Evolutionary conservation across 2,329 filamentous ascomycete genomes (phyloP).

Genomic region (Diaporthe caulivora): DNA sequence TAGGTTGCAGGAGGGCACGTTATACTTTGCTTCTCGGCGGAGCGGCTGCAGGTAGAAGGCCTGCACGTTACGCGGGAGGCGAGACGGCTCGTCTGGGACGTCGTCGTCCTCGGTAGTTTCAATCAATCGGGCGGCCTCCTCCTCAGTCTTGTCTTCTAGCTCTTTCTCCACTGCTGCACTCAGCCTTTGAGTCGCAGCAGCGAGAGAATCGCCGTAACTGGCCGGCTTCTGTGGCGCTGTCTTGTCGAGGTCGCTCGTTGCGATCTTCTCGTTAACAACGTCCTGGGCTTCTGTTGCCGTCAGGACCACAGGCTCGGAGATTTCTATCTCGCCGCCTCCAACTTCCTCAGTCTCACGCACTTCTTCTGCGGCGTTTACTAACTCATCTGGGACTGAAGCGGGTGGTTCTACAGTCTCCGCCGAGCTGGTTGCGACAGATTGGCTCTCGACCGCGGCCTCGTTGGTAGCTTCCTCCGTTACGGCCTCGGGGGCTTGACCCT

Average conservation of each 20-base stretch:
- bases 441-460: not conserved
- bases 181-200: not conserved
- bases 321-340: slow-evolving; percentile 8
- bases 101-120: slow-evolving; percentile 14
- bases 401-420: not conserved
- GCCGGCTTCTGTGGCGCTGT: not conserved
- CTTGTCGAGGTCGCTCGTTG: not conserved
- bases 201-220: not conserved
- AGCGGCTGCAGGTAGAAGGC: slow-evolving; percentile 89
- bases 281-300: slow-evolving; percentile 32
- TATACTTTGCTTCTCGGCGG: slow-evolving; percentile 78
- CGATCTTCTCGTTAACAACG: slow-evolving; percentile 22
- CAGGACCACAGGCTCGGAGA: not conserved
- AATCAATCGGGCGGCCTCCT: slow-evolving; percentile 1
- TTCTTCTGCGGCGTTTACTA: slow-evolving; percentile 30
- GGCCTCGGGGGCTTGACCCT: slow-evolving; percentile 16
- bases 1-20: slow-evolving; percentile 88
- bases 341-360: slow-evolving; percentile 29
- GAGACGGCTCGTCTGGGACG: slow-evolving; percentile 50
- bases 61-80: slow-evolving; percentile 84
- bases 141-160: not conserved
- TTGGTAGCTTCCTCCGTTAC: not conserved
- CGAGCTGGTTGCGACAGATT: not conserved
- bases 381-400: slow-evolving; percentile 7
- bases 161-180: not conserved